These are phyloP conservation scores for Cucurbita pepo DNA, from an alignment of 306 rosid genomes.

Conservation along the genomic window DNA sequence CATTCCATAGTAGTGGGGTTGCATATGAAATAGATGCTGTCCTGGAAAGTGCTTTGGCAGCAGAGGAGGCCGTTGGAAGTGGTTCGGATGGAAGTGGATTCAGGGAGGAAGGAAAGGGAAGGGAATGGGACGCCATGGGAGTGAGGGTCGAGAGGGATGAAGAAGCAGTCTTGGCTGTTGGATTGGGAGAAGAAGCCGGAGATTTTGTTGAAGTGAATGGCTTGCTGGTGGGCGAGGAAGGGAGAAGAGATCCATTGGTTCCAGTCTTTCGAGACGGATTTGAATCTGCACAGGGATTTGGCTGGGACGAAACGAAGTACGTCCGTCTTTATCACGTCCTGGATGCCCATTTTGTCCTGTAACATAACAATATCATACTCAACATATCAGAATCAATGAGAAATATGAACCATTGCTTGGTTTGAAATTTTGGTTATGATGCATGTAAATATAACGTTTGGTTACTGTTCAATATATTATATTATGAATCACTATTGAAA, in stretches of 20 bases:
- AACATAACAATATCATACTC: no score
- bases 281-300: slow-evolving; percentile 24
- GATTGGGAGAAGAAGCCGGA: slow-evolving; percentile 23
- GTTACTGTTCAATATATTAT: no score
- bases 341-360: background rate
- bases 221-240: slow-evolving; percentile 15
- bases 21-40: slow-evolving; percentile 17
- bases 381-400: no score
- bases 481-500: no score
- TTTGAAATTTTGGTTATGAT: no score
- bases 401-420: no score
- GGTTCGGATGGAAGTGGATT: background rate
- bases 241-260: slow-evolving; percentile 9
- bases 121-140: slow-evolving; percentile 21
- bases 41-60: slow-evolving; percentile 3
- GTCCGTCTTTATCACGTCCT: slow-evolving; percentile 1
- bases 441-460: no score
- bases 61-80: slow-evolving; percentile 23
- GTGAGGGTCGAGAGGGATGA: slow-evolving; percentile 10
- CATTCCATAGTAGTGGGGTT: slow-evolving; percentile 22
- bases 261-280: slow-evolving; percentile 22
- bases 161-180: background rate
- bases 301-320: slow-evolving; percentile 24
- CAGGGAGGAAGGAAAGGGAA: slow-evolving; percentile 14
- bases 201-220: slow-evolving; percentile 3